These are phyloP conservation scores for Betula pendula DNA, from an alignment of 306 rosid species.

Conservation along the genomic window DNA sequence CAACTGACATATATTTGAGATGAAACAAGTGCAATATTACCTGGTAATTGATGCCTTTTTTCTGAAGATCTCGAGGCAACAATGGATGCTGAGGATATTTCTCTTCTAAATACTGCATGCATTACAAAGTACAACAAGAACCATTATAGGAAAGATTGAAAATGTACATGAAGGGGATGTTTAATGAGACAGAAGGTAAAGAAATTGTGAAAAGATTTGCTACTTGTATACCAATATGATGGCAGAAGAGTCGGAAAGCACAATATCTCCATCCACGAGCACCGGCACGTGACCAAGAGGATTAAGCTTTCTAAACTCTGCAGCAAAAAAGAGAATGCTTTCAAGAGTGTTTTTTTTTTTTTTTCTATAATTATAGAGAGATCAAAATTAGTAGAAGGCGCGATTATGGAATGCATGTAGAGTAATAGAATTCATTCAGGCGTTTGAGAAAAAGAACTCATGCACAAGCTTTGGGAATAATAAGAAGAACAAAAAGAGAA, in stretches of 20 bases:
- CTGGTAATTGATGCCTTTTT: conserved; percentile 74
- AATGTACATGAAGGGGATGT: too few species aligned
- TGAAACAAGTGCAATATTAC: conserved; percentile 26
- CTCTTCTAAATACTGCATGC: conserved; percentile 70
- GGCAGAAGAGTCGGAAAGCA: conserved; percentile 67
- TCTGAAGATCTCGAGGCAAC: conserved; percentile 58
- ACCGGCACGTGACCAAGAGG: conserved; percentile 71
- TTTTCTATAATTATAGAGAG: background rate
- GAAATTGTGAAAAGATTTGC: background rate
- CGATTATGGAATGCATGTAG: background rate
- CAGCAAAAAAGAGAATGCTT: background rate
- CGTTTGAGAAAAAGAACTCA: background rate
- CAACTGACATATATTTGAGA: too few species aligned
- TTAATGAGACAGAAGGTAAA: background rate
- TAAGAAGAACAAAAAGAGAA: background rate
- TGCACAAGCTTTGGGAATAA: background rate
- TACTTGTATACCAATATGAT: conserved; percentile 52
- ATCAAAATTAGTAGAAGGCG: background rate
- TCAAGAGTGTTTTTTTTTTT: background rate
- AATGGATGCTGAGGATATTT: conserved; percentile 77
- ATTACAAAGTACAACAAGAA: background rate
- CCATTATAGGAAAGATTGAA: background rate
- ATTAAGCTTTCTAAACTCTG: conserved; percentile 64
- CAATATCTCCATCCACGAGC: conserved; percentile 54
- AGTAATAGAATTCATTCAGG: background rate